Percentiles rank a stretch among this genome's conserved stretches.
Evolutionary conservation across 371 early-diverging fungal species (phyloP).

Genomic region (Mucor racemosus): DNA sequence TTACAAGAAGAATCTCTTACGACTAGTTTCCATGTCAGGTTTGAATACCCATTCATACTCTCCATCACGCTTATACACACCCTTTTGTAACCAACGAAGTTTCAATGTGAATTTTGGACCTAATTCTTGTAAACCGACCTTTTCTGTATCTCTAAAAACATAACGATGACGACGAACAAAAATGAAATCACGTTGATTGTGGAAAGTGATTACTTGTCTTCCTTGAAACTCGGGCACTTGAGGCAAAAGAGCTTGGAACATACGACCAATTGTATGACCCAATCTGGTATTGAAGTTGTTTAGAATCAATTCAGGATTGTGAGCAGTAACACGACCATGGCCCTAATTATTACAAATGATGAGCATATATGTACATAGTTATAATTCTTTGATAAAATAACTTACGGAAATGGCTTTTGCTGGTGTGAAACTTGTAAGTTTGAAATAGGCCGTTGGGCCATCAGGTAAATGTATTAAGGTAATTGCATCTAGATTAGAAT

Average conservation of each 20-base stretch:
- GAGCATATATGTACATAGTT: no score
- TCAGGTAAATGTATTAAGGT: conserved; percentile 95
- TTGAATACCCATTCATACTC: conserved; percentile 96
- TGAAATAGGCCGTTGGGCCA: conserved; percentile 97
- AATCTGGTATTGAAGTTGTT: conserved; percentile 98
- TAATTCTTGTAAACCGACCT: conserved; percentile 92
- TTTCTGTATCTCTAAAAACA: conserved; percentile 88
- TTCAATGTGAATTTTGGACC: conserved; percentile 98
- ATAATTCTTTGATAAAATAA: background rate
- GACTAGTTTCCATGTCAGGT: conserved; percentile 86
- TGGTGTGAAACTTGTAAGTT: conserved; percentile 80
- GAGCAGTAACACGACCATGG: conserved; percentile 83
- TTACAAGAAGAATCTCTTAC: conserved; percentile 82
- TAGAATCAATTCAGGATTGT: conserved; percentile 96
- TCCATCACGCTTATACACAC: conserved; percentile 88
- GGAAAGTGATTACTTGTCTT: conserved; percentile 96
- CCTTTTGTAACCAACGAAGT: conserved; percentile 93
- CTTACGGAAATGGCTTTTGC: conserved; percentile 79
- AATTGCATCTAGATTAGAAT: conserved; percentile 68
- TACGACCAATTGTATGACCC: conserved; percentile 96
- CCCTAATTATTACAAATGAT: conserved; percentile 48
- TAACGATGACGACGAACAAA: conserved; percentile 98
- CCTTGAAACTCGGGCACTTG: conserved; percentile 96
- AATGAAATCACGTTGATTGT: conserved; percentile 99
- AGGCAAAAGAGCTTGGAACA: conserved; percentile 96